Percentiles rank a stretch among this genome's conserved stretches.
phyloP scores from a whole-genome alignment of 108 stramenopile genomes.

The Cyclotella atomus region DNA sequence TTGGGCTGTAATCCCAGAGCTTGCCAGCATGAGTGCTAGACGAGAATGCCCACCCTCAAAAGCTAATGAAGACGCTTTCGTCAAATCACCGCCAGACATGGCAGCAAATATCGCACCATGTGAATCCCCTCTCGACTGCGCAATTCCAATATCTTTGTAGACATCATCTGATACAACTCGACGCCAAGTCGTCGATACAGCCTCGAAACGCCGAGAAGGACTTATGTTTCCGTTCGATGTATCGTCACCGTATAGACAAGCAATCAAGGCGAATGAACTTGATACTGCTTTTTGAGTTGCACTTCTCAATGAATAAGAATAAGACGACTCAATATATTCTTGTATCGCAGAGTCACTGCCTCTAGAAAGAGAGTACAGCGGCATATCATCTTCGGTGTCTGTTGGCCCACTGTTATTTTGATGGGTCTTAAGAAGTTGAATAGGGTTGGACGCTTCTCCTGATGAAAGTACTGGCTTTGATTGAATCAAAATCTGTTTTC shows the following conservation, averaged over 20 bases:
- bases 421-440: conserved; percentile 58
- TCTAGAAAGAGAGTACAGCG: conserved; percentile 49
- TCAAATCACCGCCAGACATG: conserved; percentile 65
- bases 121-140: conserved; percentile 26
- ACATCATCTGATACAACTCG: conserved; percentile 30
- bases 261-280: conserved; percentile 37
- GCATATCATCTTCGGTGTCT: conserved; percentile 32
- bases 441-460: background rate
- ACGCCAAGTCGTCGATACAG: conserved; percentile 33
- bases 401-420: conserved; percentile 33
- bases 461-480: conserved; percentile 31
- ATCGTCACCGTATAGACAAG: conserved; percentile 34
- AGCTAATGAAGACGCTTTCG: conserved; percentile 63
- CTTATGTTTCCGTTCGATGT: conserved; percentile 11
- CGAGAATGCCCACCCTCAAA: conserved; percentile 51
- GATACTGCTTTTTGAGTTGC: conserved; percentile 27
- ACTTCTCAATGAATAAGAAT: background rate
- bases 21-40: conserved; percentile 65
- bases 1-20: conserved; percentile 32
- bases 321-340: conserved; percentile 30
- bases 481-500: conserved; percentile 23
- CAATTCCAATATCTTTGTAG: conserved; percentile 24
- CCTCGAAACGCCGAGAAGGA: conserved; percentile 31
- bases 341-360: conserved; percentile 27
- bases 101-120: conserved; percentile 71